Conservation (phyloP, 306 rosid species). For the Vachellia pachyceras region DNA sequence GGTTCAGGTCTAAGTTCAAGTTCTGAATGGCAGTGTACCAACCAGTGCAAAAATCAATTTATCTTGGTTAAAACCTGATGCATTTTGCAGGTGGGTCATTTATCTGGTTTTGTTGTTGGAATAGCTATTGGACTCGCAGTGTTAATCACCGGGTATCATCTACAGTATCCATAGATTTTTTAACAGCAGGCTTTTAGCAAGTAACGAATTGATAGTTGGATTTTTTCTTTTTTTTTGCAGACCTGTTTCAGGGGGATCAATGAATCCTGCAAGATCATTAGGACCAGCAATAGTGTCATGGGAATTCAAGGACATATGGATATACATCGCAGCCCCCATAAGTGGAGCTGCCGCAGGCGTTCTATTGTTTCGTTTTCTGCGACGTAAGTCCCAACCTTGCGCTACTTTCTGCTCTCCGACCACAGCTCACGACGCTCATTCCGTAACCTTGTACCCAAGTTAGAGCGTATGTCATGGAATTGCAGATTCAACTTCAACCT, state of each 20-base stretch:
- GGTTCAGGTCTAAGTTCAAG: not conserved
- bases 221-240: constrained; percentile 57
- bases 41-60: not conserved
- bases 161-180: not conserved
- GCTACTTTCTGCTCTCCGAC: constrained; percentile 37
- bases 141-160: constrained; percentile 71
- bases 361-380: constrained; percentile 49
- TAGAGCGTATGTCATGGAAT: not conserved
- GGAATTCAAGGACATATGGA: constrained; percentile 72
- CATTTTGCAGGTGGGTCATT: constrained; percentile 62
- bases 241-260: constrained; percentile 84
- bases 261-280: constrained; percentile 92
- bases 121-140: constrained; percentile 74
- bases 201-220: not conserved
- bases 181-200: not conserved
- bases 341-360: constrained; percentile 68
- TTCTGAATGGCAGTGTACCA: not conserved
- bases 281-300: constrained; percentile 84
- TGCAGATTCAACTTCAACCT: constrained; percentile 10
- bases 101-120: constrained; percentile 83
- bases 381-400: constrained; percentile 39
- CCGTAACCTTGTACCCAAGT: constrained; percentile 40
- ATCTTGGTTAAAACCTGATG: not conserved
- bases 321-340: constrained; percentile 70
- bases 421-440: constrained; percentile 31